Evolutionary conservation across 2,329 filamentous ascomycete genomes (phyloP).

Genomic region (Cryphonectria nitschkei): DNA sequence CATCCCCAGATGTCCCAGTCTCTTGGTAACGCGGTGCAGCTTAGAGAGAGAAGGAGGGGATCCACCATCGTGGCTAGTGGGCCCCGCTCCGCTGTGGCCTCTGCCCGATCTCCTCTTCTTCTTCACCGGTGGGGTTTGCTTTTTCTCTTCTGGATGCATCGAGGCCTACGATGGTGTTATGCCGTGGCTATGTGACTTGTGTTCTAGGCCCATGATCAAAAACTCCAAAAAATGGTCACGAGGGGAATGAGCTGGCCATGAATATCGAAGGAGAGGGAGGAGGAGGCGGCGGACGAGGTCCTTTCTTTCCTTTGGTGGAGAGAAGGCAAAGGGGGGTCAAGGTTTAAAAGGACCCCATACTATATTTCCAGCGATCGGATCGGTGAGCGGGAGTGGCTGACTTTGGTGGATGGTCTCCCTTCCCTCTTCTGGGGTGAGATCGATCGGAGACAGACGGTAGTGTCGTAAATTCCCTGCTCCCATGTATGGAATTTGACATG

Average conservation of each 20-base stretch:
- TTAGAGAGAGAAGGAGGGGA: not conserved
- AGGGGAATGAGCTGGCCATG: not conserved
- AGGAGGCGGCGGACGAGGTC: too few relatives aligned
- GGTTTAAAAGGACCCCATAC: too few relatives aligned
- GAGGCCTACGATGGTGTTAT: not conserved
- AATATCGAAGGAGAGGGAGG: not conserved
- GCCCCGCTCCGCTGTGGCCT: not conserved
- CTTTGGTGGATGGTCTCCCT: not conserved
- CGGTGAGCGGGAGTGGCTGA: constrained; percentile 3
- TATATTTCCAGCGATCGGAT: not conserved
- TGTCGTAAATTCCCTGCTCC: too few relatives aligned
- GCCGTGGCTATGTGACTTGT: not conserved
- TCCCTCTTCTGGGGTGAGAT: not conserved
- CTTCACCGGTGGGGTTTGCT: not conserved
- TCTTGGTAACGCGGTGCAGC: constrained; percentile 4
- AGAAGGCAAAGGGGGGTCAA: not conserved
- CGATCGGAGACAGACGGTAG: not conserved
- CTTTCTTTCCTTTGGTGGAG: not conserved
- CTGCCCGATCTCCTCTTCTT: not conserved
- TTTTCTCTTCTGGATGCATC: not conserved
- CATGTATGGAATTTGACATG: too few relatives aligned
- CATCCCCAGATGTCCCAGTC: constrained; percentile 6
- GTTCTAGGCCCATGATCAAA: not conserved
- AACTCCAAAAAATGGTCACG: not conserved
- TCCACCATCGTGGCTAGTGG: not conserved